Evolutionary conservation across 768 basidiomycete species (phyloP), one percentile per base, ranked within the genome.

Genomic region (Xerocomus potaroensis): DNA sequence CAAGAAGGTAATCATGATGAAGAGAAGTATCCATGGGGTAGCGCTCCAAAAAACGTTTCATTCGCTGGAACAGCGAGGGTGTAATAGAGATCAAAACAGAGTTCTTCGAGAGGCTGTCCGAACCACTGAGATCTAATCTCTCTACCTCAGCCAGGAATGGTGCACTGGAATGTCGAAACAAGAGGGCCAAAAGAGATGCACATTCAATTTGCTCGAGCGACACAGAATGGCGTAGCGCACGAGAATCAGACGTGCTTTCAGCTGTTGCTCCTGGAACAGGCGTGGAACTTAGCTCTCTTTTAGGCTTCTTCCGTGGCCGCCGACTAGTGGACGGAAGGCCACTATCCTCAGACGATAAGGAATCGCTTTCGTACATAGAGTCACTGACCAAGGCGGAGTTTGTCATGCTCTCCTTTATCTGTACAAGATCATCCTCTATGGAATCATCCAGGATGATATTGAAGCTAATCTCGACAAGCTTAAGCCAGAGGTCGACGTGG

Each of bases 11-110:
- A 54, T 91, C 79, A 14, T 82, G 77, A 55, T 93, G 82, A 12
- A 92, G 75, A 3, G 87, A 85, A 1, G 88, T 87, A 56, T 96
- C 91, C 8, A 70, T 55, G 1, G 83, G 76, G 60, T 87, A 89
- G 30, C 70, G 61, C 14, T 72, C 68, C 32, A 97, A 73, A 60
- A 94, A 90, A 11, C 73, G 73, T 14, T 69, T 62, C 44, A 87
- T 72, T 31, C 80, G 77, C 47, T 63, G 57, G 16, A 97, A 74
- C 40, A 96, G 72, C 1, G 71, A 62, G 3, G 81, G 56, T 5
- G 69, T 41, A 24, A 63, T 47, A 15, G 62, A 47, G 3, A 55
- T 45, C 3, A 41, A 18, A 18, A 63, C 41, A 26, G 5, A 48
- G 11, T 36, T 53, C 12, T 43, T 78, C 65, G 48, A 71, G 59